Percentiles rank a stretch among this genome's conserved stretches.
Conservation (phyloP, 768 basidiomycete genomes). For the Amanita rubescens region DNA sequence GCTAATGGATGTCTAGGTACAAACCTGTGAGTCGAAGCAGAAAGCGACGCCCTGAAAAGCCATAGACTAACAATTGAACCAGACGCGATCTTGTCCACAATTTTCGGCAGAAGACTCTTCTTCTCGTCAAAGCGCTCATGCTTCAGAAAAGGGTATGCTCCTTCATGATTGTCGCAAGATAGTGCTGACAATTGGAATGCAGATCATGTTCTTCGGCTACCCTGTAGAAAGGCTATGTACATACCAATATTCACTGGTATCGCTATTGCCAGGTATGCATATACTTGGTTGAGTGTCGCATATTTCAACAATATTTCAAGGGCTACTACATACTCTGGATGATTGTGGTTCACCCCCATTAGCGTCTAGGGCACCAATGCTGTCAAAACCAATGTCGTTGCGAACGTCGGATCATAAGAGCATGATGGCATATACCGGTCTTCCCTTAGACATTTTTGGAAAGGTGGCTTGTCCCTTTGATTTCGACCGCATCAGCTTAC, state of each 20-base stretch:
- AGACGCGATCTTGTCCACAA: conserved; percentile 90
- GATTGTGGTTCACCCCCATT: conserved; percentile 89
- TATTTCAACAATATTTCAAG: conserved; percentile 29
- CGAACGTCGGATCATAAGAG: conserved; percentile 86
- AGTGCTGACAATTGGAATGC: neutral
- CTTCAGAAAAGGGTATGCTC: conserved; percentile 78
- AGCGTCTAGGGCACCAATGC: conserved; percentile 50
- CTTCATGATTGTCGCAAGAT: neutral
- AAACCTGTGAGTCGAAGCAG: conserved; percentile 46
- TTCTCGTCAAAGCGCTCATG: conserved; percentile 93
- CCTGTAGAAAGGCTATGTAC: conserved; percentile 95
- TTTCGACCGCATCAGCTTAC: conserved; percentile 3
- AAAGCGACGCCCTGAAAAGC: neutral
- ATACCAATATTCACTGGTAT: conserved; percentile 95
- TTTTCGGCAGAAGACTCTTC: conserved; percentile 85
- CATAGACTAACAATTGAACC: conserved; percentile 6
- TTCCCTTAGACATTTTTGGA: conserved; percentile 93
- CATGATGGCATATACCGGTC: conserved; percentile 84
- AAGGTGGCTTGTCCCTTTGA: conserved; percentile 39
- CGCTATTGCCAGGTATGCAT: conserved; percentile 75
- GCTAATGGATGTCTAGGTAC: conserved; percentile 41
- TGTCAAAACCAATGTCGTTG: conserved; percentile 66
- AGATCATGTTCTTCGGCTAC: conserved; percentile 97
- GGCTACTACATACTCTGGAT: conserved; percentile 80
- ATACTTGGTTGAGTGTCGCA: neutral